Evolutionary conservation across 345 rosid genomes (phyloP).

Genomic region (Eutrema japonicum): DNA sequence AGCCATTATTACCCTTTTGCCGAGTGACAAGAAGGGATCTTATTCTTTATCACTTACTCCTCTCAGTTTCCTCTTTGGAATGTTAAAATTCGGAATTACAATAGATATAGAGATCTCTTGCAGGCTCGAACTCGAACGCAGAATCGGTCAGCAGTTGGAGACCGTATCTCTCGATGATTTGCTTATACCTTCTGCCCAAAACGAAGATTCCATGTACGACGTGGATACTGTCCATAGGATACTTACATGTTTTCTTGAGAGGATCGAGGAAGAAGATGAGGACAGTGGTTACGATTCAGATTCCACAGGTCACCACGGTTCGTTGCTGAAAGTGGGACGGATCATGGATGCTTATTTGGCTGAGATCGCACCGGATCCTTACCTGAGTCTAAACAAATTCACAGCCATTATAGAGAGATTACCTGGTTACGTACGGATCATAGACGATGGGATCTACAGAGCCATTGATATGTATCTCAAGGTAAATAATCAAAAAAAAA

Average conservation of each 20-base stretch:
- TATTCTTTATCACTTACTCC: constrained; percentile 45
- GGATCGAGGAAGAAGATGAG: constrained; percentile 65
- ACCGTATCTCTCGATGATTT: constrained; percentile 73
- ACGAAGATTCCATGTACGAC: constrained; percentile 73
- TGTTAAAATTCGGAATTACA: constrained; percentile 67
- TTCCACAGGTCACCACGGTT: constrained; percentile 56
- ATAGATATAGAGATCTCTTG: constrained; percentile 55
- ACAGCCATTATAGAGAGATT: constrained; percentile 66
- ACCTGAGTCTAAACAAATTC: constrained; percentile 71
- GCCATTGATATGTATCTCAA: constrained; percentile 83
- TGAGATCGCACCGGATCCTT: constrained; percentile 87
- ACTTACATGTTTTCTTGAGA: constrained; percentile 64
- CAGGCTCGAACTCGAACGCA: constrained; percentile 71
- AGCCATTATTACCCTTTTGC: constrained; percentile 66
- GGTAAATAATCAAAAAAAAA: constrained; percentile 46
- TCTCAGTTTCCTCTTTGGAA: constrained; percentile 75
- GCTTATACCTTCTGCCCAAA: constrained; percentile 71
- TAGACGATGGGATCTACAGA: constrained; percentile 82
- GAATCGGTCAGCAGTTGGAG: constrained; percentile 67
- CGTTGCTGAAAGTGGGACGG: constrained; percentile 77
- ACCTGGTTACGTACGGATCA: constrained; percentile 76
- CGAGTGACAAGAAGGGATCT: constrained; percentile 54
- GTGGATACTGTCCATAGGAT: constrained; percentile 75
- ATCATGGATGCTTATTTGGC: constrained; percentile 82
- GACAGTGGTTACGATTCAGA: constrained; percentile 37